Conservation (phyloP, 1,284 basidiomycete genomes). For the Cutaneotrichosporon curvatum region DNA sequence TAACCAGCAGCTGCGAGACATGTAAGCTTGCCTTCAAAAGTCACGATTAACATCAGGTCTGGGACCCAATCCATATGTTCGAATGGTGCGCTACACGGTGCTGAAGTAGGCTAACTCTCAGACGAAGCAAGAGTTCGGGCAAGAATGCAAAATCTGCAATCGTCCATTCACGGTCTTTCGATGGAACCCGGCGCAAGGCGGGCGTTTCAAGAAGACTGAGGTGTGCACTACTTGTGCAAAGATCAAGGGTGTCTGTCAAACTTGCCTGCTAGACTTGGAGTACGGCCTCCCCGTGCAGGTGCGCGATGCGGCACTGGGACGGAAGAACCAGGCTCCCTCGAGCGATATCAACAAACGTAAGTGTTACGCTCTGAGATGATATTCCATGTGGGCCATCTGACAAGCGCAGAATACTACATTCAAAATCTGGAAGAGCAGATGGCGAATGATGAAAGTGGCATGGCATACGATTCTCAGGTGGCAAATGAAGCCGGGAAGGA, state of each 20-base stretch:
- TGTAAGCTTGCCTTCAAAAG: slow-evolving; percentile 53
- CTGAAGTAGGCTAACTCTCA: slow-evolving; percentile 22
- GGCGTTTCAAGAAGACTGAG: slow-evolving; percentile 94
- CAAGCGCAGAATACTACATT: slow-evolving; percentile 75
- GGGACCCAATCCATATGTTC: slow-evolving; percentile 77
- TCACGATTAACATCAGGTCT: slow-evolving; percentile 53
- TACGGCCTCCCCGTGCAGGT: slow-evolving; percentile 96
- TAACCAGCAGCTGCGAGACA: slow-evolving; percentile 59
- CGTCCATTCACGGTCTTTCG: slow-evolving; percentile 95
- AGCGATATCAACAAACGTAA: slow-evolving; percentile 81
- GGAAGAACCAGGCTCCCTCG: slow-evolving; percentile 81
- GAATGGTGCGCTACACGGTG: slow-evolving; percentile 60
- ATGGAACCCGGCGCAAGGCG: slow-evolving; percentile 91
- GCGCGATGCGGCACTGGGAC: slow-evolving; percentile 84
- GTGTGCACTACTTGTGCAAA: slow-evolving; percentile 98
- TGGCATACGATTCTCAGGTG: slow-evolving; percentile 56
- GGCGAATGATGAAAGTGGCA: slow-evolving; percentile 40
- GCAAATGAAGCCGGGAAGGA: slow-evolving; percentile 80
- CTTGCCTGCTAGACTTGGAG: slow-evolving; percentile 90
- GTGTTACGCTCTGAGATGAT: too few species aligned
- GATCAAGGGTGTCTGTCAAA: slow-evolving; percentile 98
- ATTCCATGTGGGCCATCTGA: too few species aligned
- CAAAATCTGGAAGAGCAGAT: slow-evolving; percentile 86
- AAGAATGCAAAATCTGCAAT: slow-evolving; percentile 83
- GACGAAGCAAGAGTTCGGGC: slow-evolving; percentile 94